phyloP scores from a whole-genome alignment of 2,329 filamentous ascomycete genomes.

The Pseudogymnoascus sp. region DNA sequence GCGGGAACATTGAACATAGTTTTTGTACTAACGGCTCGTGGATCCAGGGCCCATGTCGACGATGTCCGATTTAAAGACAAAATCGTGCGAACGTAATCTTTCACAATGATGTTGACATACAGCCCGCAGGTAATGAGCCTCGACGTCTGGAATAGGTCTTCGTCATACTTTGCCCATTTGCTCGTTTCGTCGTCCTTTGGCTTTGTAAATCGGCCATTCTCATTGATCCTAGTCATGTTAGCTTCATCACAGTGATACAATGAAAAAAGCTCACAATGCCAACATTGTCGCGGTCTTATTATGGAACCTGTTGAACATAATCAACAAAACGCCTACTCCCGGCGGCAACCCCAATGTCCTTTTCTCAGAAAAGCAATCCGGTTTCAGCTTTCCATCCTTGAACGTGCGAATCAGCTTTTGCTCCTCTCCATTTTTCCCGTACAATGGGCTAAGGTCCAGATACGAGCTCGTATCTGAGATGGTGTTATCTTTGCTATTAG shows the following conservation, averaged over 20 bases:
- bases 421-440: constrained; percentile 54
- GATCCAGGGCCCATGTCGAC: constrained; percentile 60
- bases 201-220: constrained; percentile 67
- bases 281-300: constrained; percentile 78
- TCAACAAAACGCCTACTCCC: constrained; percentile 61
- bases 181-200: constrained; percentile 48
- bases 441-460: constrained; percentile 65
- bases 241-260: constrained; percentile 7
- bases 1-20: constrained; percentile 42
- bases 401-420: constrained; percentile 52
- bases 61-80: constrained; percentile 25
- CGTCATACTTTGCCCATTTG: constrained; percentile 62
- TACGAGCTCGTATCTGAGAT: constrained; percentile 66
- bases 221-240: constrained; percentile 58
- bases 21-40: constrained; percentile 59
- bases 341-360: constrained; percentile 65
- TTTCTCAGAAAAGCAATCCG: constrained; percentile 65
- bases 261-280: constrained; percentile 38
- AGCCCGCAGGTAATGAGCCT: constrained; percentile 67
- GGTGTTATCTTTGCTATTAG: constrained; percentile 54
- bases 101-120: constrained; percentile 71
- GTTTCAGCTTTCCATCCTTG: constrained; percentile 63
- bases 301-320: constrained; percentile 80
- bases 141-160: constrained; percentile 73
- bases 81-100: constrained; percentile 71